Conservation (phyloP, 2,329 filamentous ascomycete species). For the Metarhizium humberi region DNA sequence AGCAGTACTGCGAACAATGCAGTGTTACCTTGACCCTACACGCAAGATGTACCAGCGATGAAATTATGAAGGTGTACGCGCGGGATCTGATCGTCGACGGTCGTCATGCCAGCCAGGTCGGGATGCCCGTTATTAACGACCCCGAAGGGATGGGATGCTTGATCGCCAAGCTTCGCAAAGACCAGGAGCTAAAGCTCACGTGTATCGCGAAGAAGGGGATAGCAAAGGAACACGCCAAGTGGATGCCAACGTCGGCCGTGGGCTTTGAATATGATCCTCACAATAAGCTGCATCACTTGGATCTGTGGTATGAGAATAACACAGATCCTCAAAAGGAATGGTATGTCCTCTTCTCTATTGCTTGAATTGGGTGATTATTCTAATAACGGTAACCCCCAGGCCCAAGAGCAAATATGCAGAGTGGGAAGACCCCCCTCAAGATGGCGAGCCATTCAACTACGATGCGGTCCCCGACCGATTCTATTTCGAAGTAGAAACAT, state of each 20-base stretch:
- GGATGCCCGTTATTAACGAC: slow-evolving; percentile 76
- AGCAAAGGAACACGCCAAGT: slow-evolving; percentile 97
- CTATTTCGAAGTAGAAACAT: slow-evolving; percentile 89
- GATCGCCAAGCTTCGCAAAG: slow-evolving; percentile 82
- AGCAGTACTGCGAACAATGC: slow-evolving; percentile 88
- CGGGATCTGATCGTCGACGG: slow-evolving; percentile 71
- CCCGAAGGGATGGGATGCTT: slow-evolving; percentile 71
- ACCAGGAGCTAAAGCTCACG: slow-evolving; percentile 80
- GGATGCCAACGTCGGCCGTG: slow-evolving; percentile 85
- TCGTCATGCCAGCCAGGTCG: slow-evolving; percentile 65
- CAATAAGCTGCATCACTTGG: slow-evolving; percentile 87
- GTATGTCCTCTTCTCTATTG: slow-evolving; percentile 37
- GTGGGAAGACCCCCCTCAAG: slow-evolving; percentile 69
- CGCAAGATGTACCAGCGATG: slow-evolving; percentile 74
- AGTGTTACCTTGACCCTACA: slow-evolving; percentile 77
- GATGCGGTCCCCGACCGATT: slow-evolving; percentile 76
- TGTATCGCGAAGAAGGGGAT: slow-evolving; percentile 98
- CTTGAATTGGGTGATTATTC: background rate
- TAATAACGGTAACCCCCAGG: slow-evolving; percentile 34
- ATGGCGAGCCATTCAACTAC: slow-evolving; percentile 85
- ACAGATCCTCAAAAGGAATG: slow-evolving; percentile 74
- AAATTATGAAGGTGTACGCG: slow-evolving; percentile 90
- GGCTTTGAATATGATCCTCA: slow-evolving; percentile 98
- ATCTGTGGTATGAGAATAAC: slow-evolving; percentile 81
- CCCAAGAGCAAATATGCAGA: slow-evolving; percentile 72